These are phyloP conservation scores for Fomitiporia mediterranea DNA, from an alignment of 1,284 basidiomycete species.

Conservation along the genomic window DNA sequence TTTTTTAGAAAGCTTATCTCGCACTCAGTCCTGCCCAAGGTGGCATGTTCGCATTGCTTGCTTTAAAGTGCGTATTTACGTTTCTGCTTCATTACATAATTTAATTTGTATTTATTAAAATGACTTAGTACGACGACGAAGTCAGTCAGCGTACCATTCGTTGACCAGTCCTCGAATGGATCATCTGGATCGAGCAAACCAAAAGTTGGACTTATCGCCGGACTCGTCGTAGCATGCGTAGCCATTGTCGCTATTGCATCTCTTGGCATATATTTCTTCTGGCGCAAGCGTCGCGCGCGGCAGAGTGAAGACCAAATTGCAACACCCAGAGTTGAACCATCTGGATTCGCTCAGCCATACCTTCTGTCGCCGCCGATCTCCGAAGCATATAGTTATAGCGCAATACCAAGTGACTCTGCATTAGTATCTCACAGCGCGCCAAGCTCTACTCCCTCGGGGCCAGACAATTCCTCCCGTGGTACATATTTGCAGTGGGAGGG, in stretches of 20 bases:
- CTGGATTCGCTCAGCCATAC: neutral
- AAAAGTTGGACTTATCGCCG: neutral
- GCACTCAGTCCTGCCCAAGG: constrained; percentile 33
- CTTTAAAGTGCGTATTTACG: constrained; percentile 26
- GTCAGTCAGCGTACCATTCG: neutral
- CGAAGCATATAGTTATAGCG: neutral
- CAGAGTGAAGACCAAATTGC: neutral
- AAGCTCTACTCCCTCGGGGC: too few relatives aligned
- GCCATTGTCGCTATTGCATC: constrained; percentile 4
- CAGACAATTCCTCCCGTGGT: neutral
- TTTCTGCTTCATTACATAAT: constrained; percentile 22
- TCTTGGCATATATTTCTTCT: neutral
- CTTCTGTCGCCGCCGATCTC: neutral
- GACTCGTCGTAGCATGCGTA: constrained; percentile 11
- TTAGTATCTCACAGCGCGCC: too few relatives aligned
- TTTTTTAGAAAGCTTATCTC: too few relatives aligned
- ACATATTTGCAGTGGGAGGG: neutral
- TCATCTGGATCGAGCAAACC: neutral
- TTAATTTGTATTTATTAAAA: neutral
- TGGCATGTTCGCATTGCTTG: constrained; percentile 31
- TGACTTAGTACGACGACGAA: constrained; percentile 19
- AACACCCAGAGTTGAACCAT: neutral
- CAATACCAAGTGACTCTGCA: neutral
- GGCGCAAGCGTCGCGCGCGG: too few relatives aligned
- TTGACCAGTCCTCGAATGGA: constrained; percentile 24